Conservation (phyloP, 139 green algal species). For the Tetraselmis striata region DNA sequence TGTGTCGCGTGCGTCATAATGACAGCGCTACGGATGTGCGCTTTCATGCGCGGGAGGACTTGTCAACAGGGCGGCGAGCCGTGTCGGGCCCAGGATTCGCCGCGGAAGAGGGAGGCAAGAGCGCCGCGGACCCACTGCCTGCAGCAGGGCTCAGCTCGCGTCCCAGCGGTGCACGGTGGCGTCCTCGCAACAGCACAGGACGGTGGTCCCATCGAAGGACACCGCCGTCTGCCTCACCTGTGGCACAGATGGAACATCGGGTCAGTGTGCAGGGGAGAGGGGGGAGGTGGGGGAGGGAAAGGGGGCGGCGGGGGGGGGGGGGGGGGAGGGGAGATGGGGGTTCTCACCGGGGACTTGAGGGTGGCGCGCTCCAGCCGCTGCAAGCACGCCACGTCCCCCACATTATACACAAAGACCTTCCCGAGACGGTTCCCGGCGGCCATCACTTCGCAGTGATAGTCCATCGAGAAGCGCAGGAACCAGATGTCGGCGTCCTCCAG, state of each 20-base stretch:
- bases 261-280: no score
- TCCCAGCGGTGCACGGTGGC: constrained; percentile 54
- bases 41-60: no score
- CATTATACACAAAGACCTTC: constrained; percentile 37
- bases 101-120: no score
- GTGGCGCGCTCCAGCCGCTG: neutral
- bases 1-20: no score
- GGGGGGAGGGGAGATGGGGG: neutral
- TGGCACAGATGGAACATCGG: neutral
- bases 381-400: constrained; percentile 1
- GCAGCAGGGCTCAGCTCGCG: no score
- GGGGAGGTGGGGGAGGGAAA: no score
- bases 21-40: no score
- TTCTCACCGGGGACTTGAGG: neutral
- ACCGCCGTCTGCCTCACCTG: constrained; percentile 67
- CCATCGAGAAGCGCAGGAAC: constrained; percentile 65
- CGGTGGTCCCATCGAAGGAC: constrained; percentile 40
- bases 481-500: constrained; percentile 46
- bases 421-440: constrained; percentile 52
- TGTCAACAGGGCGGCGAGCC: no score
- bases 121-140: no score
- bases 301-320: neutral
- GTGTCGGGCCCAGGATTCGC: no score
- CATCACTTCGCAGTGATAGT: constrained; percentile 34
- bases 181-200: constrained; percentile 59